A percentile compares a stretch with the other conserved stretches of the same genome.
Evolutionary conservation across 106 monocot species (phyloP).

Genomic region (Acanthochlamys bracteata): DNA sequence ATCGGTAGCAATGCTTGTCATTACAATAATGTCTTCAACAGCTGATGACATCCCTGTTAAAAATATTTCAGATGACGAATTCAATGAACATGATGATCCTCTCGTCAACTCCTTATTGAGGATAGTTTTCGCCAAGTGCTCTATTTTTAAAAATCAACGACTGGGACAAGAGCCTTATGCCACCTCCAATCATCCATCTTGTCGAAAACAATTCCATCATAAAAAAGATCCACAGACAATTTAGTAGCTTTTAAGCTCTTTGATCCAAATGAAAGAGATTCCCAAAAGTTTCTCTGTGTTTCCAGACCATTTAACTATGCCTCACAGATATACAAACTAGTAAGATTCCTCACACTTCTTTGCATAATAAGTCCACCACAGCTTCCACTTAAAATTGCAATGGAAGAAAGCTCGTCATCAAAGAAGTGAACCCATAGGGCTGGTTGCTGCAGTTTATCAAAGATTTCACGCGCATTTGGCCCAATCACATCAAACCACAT

Average conservation of each 20-base stretch:
- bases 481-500: no score
- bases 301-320: slow-evolving; percentile 49
- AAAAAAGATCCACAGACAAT: slow-evolving; percentile 62
- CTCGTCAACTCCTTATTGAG: slow-evolving; percentile 34
- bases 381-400: no score
- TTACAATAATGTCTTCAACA: slow-evolving; percentile 74
- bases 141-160: slow-evolving; percentile 76
- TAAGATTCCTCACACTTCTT: slow-evolving; percentile 82
- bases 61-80: slow-evolving; percentile 68
- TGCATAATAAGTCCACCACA: slow-evolving; percentile 18
- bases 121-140: slow-evolving; percentile 81
- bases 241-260: slow-evolving; percentile 82
- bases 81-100: slow-evolving; percentile 41
- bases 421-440: no score
- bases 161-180: slow-evolving; percentile 54
- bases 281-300: slow-evolving; percentile 40
- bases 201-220: slow-evolving; percentile 80
- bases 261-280: slow-evolving; percentile 34
- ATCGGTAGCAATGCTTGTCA: slow-evolving; percentile 96
- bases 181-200: slow-evolving; percentile 83
- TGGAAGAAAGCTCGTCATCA: no score
- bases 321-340: slow-evolving; percentile 59
- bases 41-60: slow-evolving; percentile 30
- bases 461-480: no score
- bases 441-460: no score